These are phyloP conservation scores for Pachyrhizus erosus DNA, from an alignment of 306 rosid genomes.

Conservation along the genomic window DNA sequence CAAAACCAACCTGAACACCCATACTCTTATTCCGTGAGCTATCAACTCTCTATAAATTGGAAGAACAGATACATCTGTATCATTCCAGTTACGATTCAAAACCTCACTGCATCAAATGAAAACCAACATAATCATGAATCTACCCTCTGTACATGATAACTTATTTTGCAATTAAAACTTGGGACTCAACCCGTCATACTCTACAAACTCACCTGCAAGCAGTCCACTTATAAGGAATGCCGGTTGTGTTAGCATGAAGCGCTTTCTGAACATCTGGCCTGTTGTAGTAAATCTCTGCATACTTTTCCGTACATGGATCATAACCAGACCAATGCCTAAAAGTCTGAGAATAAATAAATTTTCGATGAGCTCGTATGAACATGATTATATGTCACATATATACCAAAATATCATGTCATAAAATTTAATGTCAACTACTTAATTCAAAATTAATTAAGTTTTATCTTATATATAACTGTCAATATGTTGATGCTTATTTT, in stretches of 20 bases:
- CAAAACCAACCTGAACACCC: slow-evolving; percentile 89
- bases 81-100: slow-evolving; percentile 94
- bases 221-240: slow-evolving; percentile 90
- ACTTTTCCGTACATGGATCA: slow-evolving; percentile 94
- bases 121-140: background rate
- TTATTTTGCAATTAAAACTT: background rate
- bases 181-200: background rate
- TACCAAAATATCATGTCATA: background rate
- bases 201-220: slow-evolving; percentile 78
- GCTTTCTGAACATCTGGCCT: slow-evolving; percentile 93
- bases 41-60: slow-evolving; percentile 91
- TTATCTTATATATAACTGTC: background rate
- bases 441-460: background rate
- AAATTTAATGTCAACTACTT: background rate
- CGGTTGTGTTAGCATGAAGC: slow-evolving; percentile 83
- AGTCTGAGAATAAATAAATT: slow-evolving; percentile 41
- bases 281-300: slow-evolving; percentile 91
- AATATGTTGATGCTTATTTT: background rate
- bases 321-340: slow-evolving; percentile 72
- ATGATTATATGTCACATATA: no score
- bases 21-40: slow-evolving; percentile 80
- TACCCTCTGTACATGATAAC: background rate
- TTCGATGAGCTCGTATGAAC: background rate
- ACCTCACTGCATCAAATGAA: slow-evolving; percentile 71
- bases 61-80: slow-evolving; percentile 83